Evolutionary conservation across 306 rosid species (phyloP).

Genomic region (Cucurbita pepo): DNA sequence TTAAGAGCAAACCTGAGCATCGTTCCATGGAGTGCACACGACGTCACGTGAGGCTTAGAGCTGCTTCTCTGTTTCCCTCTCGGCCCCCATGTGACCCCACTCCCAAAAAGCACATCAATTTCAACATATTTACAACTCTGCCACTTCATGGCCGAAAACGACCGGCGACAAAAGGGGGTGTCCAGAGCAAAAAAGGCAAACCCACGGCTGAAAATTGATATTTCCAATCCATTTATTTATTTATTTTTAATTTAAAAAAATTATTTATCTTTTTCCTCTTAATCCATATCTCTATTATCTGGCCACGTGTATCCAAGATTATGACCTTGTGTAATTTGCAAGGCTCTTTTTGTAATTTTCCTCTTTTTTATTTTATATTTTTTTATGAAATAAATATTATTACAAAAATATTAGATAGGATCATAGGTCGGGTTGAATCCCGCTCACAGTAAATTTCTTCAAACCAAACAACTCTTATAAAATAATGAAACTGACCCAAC

Average conservation of each 20-base stretch:
- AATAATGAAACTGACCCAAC: no score
- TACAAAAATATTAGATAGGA: no score
- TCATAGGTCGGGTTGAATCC: no score
- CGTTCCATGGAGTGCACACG: background rate
- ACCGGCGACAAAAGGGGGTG: background rate
- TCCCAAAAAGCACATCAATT: background rate
- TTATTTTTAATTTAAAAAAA: no score
- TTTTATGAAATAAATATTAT: background rate
- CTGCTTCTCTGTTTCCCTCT: background rate
- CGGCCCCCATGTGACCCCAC: background rate
- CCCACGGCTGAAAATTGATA: background rate
- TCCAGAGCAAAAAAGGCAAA: background rate
- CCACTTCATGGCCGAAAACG: background rate
- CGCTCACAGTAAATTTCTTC: no score
- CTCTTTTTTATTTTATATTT: background rate
- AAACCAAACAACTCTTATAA: no score
- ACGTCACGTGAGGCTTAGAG: background rate
- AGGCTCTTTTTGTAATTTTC: background rate
- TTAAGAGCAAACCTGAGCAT: background rate
- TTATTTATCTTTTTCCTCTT: background rate
- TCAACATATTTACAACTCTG: background rate
- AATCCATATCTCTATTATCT: background rate
- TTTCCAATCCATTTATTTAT: background rate
- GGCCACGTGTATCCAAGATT: background rate
- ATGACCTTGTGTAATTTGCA: background rate